These are phyloP conservation scores for Lactarius pseudohatsudake DNA, from an alignment of 768 basidiomycete species.

Conservation along the genomic window DNA sequence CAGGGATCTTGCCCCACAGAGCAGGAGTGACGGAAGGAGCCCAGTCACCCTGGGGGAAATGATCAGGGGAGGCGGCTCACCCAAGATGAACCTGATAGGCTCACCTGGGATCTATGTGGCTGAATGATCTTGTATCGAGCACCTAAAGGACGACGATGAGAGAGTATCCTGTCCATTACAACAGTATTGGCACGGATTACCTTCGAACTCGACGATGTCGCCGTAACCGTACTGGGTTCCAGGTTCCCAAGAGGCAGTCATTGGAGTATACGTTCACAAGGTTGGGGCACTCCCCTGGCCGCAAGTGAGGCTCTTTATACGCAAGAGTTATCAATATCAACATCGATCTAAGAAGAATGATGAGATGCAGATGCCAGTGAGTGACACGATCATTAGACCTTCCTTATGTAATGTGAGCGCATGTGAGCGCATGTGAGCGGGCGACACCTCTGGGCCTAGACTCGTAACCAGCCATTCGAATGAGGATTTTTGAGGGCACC, in stretches of 20 bases:
- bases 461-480: too few species aligned
- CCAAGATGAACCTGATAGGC: slow-evolving; percentile 1
- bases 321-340: neutral
- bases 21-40: slow-evolving; percentile 59
- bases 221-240: slow-evolving; percentile 57
- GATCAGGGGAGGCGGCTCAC: neutral
- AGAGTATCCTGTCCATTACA: neutral
- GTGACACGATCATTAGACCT: neutral
- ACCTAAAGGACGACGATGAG: slow-evolving; percentile 38
- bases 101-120: slow-evolving; percentile 66
- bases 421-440: neutral
- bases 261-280: slow-evolving; percentile 31
- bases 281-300: neutral
- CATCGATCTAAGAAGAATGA: neutral
- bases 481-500: neutral
- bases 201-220: slow-evolving; percentile 56
- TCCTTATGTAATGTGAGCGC: neutral
- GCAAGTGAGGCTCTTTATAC: neutral
- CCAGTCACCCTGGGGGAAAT: slow-evolving; percentile 57
- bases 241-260: slow-evolving; percentile 57
- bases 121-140: slow-evolving; percentile 68
- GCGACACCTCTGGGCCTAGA: too few species aligned
- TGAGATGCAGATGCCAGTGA: too few species aligned
- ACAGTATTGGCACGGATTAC: slow-evolving; percentile 35
- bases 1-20: slow-evolving; percentile 60